A percentile compares a stretch with the other conserved stretches of the same genome.
Conservation (phyloP, 2,329 filamentous ascomycete genomes). For the Bipolaris zeicola region DNA sequence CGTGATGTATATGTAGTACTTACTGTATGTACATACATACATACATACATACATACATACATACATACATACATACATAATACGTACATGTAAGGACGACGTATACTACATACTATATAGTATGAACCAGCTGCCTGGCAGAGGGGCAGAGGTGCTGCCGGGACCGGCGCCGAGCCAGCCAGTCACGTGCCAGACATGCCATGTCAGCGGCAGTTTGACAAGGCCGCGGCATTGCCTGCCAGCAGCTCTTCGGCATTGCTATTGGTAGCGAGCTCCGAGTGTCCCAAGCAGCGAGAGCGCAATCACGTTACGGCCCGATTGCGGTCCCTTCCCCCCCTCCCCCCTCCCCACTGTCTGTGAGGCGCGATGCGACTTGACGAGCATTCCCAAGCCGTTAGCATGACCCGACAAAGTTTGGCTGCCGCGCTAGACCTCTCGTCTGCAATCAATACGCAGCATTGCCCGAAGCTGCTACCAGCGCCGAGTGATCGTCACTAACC, state of each 20-base stretch:
- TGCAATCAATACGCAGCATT: conserved; percentile 13
- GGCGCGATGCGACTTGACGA: conserved; percentile 4
- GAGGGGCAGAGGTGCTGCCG: no score
- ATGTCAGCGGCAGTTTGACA: conserved; percentile 2
- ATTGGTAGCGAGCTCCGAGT: conserved; percentile 3
- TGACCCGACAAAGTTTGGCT: conserved; percentile 13
- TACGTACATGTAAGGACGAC: no score
- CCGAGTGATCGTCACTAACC: conserved; percentile 14
- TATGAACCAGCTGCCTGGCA: no score
- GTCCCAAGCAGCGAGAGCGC: conserved; percentile 4
- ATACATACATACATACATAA: no score
- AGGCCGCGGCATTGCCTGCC: conserved; percentile 7
- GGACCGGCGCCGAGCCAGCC: background rate
- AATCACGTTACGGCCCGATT: conserved; percentile 13
- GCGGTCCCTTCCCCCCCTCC: background rate
- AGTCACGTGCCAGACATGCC: background rate
- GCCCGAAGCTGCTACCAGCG: conserved; percentile 10
- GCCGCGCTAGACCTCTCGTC: conserved; percentile 11
- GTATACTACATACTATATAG: no score
- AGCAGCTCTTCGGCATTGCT: conserved; percentile 5
- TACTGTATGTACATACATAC: no score
- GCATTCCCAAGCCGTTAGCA: conserved; percentile 10
- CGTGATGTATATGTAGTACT: no score
- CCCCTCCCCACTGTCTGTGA: background rate
- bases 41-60: no score